Evolutionary conservation across 2,329 filamentous ascomycete species (phyloP), one percentile per base, ranked within the genome.

Genomic region (Aspergillus sp.): DNA sequence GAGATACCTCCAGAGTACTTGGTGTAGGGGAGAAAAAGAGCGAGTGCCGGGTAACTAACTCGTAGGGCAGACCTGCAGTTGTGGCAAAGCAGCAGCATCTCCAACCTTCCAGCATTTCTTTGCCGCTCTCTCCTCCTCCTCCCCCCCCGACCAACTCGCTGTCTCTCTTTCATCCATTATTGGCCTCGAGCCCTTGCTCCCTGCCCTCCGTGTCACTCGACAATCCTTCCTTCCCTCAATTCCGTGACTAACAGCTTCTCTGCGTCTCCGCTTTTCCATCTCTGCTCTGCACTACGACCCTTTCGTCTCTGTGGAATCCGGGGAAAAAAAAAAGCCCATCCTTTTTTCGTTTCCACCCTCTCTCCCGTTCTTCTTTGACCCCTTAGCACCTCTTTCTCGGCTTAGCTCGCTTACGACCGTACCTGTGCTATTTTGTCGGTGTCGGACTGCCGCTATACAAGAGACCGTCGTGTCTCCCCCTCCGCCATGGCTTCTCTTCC

Each of bases 201-300:
- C n/a, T n/a, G n/a, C 19, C 19, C 6, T 22, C 19, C 19, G 19
- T 22, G 19, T 22, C 5, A 22, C 19, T 22, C 34, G 37, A 31
- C 27, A 17, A 22, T 37, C 29, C 37, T 34, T 39, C 35, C 39
- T 37, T 40, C 39, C 35, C 30, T 33, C 35, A 31, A 43, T 52
- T 55, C 47, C 43, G 52, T 58, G 52, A 56, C 54, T 57, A 57
- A 57, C 52, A 54, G 52, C 46, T 52, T 52, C 34, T 32, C 36
- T 35, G 41, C 41, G 19, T 42, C 40, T 40, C 34, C 30, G 35
- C 33, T 31, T 34, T 24, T 33, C 35, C 33, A 29, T 24, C 16
- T 32, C 15, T 30, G 37, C 37, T 39, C 42, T 37, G 39, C 42
- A n/a, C 45, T 37, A 44, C 47, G 43, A 46, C 44, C 52, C 35